These are phyloP conservation scores for Pulveroboletus sp. DNA, from an alignment of 768 basidiomycete species.

Conservation along the genomic window DNA sequence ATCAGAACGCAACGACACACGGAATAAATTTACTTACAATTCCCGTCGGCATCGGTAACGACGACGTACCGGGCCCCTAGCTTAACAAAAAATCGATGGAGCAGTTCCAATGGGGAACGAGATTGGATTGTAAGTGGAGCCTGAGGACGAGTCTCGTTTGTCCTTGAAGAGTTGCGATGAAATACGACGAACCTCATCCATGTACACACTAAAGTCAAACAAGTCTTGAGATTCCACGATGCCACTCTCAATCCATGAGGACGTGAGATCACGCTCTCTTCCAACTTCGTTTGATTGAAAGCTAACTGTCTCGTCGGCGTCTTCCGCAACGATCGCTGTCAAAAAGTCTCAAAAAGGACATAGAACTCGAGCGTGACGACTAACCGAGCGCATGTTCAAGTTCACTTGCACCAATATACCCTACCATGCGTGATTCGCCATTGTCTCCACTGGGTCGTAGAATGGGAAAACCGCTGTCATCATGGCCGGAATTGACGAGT, in stretches of 20 bases:
- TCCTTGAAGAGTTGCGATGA: not conserved
- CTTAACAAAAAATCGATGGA: constrained; percentile 93
- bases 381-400: constrained; percentile 88
- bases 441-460: constrained; percentile 47
- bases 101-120: constrained; percentile 85
- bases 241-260: constrained; percentile 50
- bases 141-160: constrained; percentile 34
- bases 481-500: constrained; percentile 56
- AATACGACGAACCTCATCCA: constrained; percentile 67
- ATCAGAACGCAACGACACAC: not conserved
- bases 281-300: constrained; percentile 54
- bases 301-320: constrained; percentile 60
- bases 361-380: constrained; percentile 24
- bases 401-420: constrained; percentile 90
- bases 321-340: constrained; percentile 74
- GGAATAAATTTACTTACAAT: constrained; percentile 51
- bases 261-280: constrained; percentile 40
- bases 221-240: constrained; percentile 40
- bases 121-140: constrained; percentile 84
- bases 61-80: constrained; percentile 90
- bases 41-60: constrained; percentile 76
- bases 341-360: not conserved
- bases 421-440: constrained; percentile 66
- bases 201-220: constrained; percentile 83
- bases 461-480: constrained; percentile 87